These are phyloP conservation scores for Elongisporangium anandrum DNA, from an alignment of 352 stramenopile species.

Conservation along the genomic window DNA sequence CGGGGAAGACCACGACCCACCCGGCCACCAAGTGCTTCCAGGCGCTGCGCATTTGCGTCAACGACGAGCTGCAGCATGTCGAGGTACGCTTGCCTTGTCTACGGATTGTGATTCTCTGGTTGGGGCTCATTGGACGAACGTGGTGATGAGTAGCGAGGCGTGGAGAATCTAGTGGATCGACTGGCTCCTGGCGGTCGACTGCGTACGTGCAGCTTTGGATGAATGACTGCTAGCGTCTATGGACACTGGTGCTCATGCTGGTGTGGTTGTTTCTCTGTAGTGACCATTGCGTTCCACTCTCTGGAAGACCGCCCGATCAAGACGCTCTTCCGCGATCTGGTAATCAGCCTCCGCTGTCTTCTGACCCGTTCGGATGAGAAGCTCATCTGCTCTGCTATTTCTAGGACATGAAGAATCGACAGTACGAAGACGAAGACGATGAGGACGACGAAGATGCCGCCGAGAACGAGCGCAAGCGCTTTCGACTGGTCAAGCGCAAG, in stretches of 20 bases:
- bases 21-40: constrained; percentile 79
- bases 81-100: constrained; percentile 13
- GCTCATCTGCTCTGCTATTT: constrained; percentile 3
- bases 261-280: constrained; percentile 13
- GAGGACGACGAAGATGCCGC: constrained; percentile 17
- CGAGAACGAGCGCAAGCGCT: constrained; percentile 30
- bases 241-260: constrained; percentile 3
- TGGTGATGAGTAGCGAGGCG: constrained; percentile 21
- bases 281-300: constrained; percentile 82
- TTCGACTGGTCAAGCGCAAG: constrained; percentile 60
- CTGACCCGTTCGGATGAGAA: not conserved
- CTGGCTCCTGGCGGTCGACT: constrained; percentile 54
- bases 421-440: constrained; percentile 18
- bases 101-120: not conserved
- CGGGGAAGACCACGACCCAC: constrained; percentile 26
- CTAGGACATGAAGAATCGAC: constrained; percentile 8
- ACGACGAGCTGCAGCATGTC: constrained; percentile 74
- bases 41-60: constrained; percentile 76
- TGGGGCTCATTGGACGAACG: not conserved
- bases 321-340: constrained; percentile 58
- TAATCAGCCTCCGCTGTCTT: constrained; percentile 11
- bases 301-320: constrained; percentile 83
- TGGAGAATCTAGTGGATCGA: constrained; percentile 47
- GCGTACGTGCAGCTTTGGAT: constrained; percentile 15
- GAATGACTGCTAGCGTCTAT: no score